Percentiles rank a stretch among this genome's conserved stretches.
Conservation (phyloP, 257 asterid genomes). For the Thymus mandschuricus region DNA sequence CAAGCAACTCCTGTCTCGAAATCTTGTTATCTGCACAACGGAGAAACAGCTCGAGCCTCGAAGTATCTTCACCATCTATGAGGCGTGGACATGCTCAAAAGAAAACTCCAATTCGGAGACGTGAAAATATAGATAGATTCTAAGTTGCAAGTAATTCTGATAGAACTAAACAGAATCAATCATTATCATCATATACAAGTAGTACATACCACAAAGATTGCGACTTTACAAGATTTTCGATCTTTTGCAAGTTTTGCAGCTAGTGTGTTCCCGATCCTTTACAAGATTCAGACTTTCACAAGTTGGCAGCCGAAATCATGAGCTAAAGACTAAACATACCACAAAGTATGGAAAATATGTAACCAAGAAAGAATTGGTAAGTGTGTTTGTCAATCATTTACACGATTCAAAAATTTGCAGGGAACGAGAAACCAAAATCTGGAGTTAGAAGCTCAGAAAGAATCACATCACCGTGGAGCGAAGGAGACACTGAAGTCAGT, state of each 20-base stretch:
- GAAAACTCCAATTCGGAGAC: neutral
- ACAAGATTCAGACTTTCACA: neutral
- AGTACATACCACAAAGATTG: neutral
- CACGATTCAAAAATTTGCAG: constrained; percentile 4
- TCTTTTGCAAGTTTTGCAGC: neutral
- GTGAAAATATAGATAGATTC: neutral
- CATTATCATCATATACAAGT: too few species aligned
- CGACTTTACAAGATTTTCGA: neutral
- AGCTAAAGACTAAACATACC: neutral
- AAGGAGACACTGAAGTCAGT: constrained; percentile 53
- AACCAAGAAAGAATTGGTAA: neutral
- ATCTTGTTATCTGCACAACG: neutral
- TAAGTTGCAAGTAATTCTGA: neutral
- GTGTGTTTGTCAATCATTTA: neutral
- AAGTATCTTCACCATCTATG: neutral
- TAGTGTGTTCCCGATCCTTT: neutral
- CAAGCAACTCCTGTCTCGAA: neutral
- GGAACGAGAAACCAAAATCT: constrained; percentile 2
- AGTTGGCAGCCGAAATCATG: neutral
- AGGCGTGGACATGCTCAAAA: neutral
- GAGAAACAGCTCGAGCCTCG: neutral
- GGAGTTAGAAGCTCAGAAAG: neutral
- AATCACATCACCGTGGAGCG: constrained; percentile 52
- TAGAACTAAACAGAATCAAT: neutral
- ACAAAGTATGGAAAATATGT: neutral